Conservation (phyloP, 163 green algal species). For the Chloroidium sp. region DNA sequence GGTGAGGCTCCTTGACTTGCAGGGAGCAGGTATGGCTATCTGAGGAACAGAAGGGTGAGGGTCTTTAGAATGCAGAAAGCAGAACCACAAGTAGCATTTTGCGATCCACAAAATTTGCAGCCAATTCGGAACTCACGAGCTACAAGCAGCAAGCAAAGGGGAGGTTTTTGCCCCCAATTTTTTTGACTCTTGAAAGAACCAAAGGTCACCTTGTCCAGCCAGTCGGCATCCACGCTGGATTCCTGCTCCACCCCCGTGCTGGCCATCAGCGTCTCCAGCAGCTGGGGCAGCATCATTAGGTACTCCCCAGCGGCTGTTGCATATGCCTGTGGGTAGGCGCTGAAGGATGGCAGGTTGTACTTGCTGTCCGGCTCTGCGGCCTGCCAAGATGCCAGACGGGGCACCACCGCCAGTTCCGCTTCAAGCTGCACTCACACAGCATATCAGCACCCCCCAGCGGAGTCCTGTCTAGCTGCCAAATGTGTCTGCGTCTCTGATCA, state of each 20-base stretch:
- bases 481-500: too few relatives aligned
- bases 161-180: too few relatives aligned
- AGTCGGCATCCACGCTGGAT: conserved; percentile 61
- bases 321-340: conserved; percentile 70
- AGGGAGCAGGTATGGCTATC: too few relatives aligned
- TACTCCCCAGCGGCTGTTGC: conserved; percentile 72
- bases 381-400: conserved; percentile 46
- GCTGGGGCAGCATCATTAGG: conserved; percentile 83
- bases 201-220: conserved; percentile 62
- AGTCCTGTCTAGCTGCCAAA: too few relatives aligned
- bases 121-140: too few relatives aligned
- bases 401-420: conserved; percentile 33
- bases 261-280: conserved; percentile 57
- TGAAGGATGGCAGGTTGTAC: conserved; percentile 71
- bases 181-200: not conserved
- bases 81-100: too few relatives aligned
- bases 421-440: conserved; percentile 17
- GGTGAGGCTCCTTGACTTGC: too few relatives aligned
- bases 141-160: too few relatives aligned
- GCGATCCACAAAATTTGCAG: too few relatives aligned
- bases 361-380: conserved; percentile 22
- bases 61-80: too few relatives aligned
- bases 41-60: too few relatives aligned
- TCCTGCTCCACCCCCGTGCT: conserved; percentile 34
- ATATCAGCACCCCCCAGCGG: too few relatives aligned